Conservation (phyloP, 805 yeast species). For the Cyberlindnera japonica region DNA sequence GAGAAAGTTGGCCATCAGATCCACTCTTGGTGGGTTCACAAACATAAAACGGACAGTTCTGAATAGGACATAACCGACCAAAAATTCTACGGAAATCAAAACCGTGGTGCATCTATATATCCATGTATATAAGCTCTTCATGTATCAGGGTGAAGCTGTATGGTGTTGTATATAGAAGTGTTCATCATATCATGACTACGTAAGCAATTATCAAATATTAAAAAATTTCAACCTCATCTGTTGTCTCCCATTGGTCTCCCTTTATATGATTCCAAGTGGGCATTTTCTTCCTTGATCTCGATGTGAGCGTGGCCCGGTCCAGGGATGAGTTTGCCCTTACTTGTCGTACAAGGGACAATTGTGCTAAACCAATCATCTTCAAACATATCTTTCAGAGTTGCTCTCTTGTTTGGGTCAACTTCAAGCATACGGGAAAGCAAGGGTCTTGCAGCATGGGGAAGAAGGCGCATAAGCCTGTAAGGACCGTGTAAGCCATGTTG, state of each 20-base stretch:
- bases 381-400: slow-evolving; percentile 61
- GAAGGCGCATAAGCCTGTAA: slow-evolving; percentile 70
- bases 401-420: slow-evolving; percentile 58
- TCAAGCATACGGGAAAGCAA: slow-evolving; percentile 62
- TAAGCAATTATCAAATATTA: no score
- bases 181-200: no score
- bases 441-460: slow-evolving; percentile 84
- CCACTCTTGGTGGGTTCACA: slow-evolving; percentile 17
- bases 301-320: slow-evolving; percentile 52
- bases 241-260: no score
- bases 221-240: no score
- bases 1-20: slow-evolving; percentile 11
- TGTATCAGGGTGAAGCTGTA: no score
- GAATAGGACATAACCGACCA: no score
- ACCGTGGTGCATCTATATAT: no score
- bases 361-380: slow-evolving; percentile 68
- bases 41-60: slow-evolving; percentile 8
- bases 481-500: slow-evolving; percentile 58
- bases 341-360: slow-evolving; percentile 57
- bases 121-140: no score
- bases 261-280: slow-evolving; percentile 42
- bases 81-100: no score
- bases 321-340: slow-evolving; percentile 35
- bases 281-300: slow-evolving; percentile 43
- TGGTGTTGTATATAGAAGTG: no score